Percentiles rank a stretch among this genome's conserved stretches.
phyloP scores from a whole-genome alignment of 2,329 filamentous ascomycete genomes.

The Cercospora zeae-maydis region DNA sequence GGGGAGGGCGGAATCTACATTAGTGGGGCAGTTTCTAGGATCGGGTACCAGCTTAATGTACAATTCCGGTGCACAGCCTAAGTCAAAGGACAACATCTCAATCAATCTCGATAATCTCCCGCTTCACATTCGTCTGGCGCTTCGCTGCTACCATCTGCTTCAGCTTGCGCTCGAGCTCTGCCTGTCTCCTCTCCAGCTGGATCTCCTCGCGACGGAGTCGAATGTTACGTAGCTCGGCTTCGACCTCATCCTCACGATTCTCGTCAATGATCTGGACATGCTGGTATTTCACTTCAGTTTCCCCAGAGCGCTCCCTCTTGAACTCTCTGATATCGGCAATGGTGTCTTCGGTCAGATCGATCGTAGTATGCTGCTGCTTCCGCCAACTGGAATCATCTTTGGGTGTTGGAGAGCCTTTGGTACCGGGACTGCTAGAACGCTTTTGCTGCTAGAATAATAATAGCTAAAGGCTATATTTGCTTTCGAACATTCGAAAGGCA shows the following conservation, averaged over 20 bases:
- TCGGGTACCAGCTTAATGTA: neutral
- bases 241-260: neutral
- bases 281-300: neutral
- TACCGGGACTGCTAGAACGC: no score
- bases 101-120: neutral
- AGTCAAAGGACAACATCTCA: neutral
- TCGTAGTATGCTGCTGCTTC: neutral
- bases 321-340: neutral
- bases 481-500: neutral
- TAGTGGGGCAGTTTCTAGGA: neutral
- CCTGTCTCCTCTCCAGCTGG: neutral
- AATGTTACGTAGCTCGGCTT: neutral
- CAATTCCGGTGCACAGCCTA: neutral
- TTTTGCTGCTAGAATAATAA: no score
- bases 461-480: no score
- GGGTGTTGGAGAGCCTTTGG: neutral
- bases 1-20: neutral
- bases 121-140: neutral
- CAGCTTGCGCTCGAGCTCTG: neutral
- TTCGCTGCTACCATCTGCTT: neutral
- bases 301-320: neutral
- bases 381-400: neutral
- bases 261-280: neutral
- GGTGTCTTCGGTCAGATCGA: neutral
- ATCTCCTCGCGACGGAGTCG: neutral